Base-by-base conservation (phyloP, 169 alveolate genomes). In the Plasmodium falciparum region DNA sequence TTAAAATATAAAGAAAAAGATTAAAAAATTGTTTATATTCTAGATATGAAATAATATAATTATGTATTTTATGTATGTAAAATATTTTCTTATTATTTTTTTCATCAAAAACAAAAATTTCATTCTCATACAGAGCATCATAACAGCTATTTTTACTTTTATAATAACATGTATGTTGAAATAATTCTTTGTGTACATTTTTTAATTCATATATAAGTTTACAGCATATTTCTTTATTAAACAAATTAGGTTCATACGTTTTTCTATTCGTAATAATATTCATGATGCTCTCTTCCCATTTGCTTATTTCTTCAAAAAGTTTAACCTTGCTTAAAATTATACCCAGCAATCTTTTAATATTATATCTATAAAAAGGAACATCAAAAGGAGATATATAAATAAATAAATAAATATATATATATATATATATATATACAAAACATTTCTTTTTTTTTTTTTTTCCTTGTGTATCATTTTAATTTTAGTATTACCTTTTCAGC, bases 121-220 rank as follows among this genome's bases (percentile, higher is more conserved):
- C 92, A 26, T 86, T 74, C 13, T 86, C 92, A 50, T 86, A 86
- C 2, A 65, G 58, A 33, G 43, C 52, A 50, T 86, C 92, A 56
- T 86, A 86, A 54, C 92, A 86, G 54, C 92, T 86, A 49, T 86
- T 86, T 72, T 86, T 86, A 52, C 92, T 86, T 74, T 86, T 75
- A 49, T 63, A 56, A 33, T 67, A 61, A 62, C 92, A 72, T 15
- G 88, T 47, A 73, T 86, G 92, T 61, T 71, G 86, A 86, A 61
- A 86, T 86, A 86, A 72, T 47, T 86, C 92, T 43, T 72, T 86
- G 26, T 86, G 92, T 0, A 86, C 71, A 86, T 62, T 73, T 73
- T 86, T 86, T 74, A 86, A 59, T 20, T 86, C 76, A 50, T 22
- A 43, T 3, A 86, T 73, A 15, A 86, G 45, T 65, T 70, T 72